Conservation (phyloP, 179 eudicot species). For the Amaranthus tricolor region DNA sequence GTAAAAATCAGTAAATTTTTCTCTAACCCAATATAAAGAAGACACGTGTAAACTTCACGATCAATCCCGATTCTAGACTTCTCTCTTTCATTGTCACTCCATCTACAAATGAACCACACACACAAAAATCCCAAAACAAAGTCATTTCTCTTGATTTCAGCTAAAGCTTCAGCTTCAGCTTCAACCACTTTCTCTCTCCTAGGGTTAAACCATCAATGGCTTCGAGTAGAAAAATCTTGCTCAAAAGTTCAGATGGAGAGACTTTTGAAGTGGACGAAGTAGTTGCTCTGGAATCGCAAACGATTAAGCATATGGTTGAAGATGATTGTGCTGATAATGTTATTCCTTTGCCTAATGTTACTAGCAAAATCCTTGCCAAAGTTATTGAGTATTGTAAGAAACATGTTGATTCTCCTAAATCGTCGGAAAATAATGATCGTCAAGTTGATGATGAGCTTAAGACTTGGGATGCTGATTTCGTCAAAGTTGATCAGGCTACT, state of each 20-base stretch:
- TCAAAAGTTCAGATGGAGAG: conserved; percentile 54
- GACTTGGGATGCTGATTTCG: conserved; percentile 53
- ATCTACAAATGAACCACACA: too few species aligned
- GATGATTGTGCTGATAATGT: conserved; percentile 50
- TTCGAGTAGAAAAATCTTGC: conserved; percentile 34
- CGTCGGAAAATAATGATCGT: conserved; percentile 23
- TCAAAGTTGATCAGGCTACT: conserved; percentile 56
- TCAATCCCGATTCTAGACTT: too few species aligned
- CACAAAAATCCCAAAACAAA: too few species aligned
- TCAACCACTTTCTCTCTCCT: conserved; percentile 22
- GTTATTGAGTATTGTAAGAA: conserved; percentile 63
- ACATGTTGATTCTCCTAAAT: conserved; percentile 45
- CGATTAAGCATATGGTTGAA: conserved; percentile 61
- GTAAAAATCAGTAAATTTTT: too few species aligned
- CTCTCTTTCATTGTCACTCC: too few species aligned
- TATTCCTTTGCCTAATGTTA: conserved; percentile 59
- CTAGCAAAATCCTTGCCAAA: conserved; percentile 50
- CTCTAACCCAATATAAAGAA: too few species aligned
- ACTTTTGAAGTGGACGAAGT: conserved; percentile 55
- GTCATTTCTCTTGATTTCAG: too few species aligned
- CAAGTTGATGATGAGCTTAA: conserved; percentile 47
- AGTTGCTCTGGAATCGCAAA: conserved; percentile 57
- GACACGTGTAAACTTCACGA: too few species aligned
- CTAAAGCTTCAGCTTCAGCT: neutral
- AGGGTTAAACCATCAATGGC: conserved; percentile 39